phyloP scores from a whole-genome alignment of 768 basidiomycete species.

The Mycena olivaceomarginata region DNA sequence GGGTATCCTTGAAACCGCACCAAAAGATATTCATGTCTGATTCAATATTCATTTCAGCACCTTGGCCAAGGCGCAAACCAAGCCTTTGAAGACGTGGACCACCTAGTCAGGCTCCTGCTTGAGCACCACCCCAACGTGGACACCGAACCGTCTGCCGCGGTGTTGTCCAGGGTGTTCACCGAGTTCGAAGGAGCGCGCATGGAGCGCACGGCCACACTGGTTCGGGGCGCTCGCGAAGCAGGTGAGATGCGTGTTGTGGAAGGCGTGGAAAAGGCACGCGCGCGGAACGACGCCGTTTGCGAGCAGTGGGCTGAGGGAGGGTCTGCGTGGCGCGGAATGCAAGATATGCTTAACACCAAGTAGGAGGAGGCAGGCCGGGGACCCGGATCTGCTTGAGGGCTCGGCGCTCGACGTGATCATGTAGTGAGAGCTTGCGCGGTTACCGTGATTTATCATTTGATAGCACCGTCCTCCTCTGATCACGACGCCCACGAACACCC shows the following conservation, averaged over 20 bases:
- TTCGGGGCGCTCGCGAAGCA: constrained; percentile 56
- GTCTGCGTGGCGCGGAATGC: background rate
- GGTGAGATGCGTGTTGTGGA: constrained; percentile 59
- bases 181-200: constrained; percentile 60
- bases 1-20: constrained; percentile 33
- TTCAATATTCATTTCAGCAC: constrained; percentile 52
- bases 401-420: too few relatives aligned
- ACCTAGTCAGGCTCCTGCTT: constrained; percentile 56
- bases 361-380: background rate
- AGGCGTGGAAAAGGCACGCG: constrained; percentile 54
- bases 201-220: constrained; percentile 57
- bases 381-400: too few relatives aligned
- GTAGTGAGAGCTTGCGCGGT: too few relatives aligned
- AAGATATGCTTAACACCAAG: background rate
- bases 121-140: constrained; percentile 49
- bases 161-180: constrained; percentile 54
- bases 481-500: background rate
- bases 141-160: constrained; percentile 49
- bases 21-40: background rate
- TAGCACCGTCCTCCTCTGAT: background rate
- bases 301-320: constrained; percentile 29
- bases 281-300: constrained; percentile 50
- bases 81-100: constrained; percentile 64
- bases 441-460: background rate
- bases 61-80: constrained; percentile 69